Conservation (phyloP, 2,329 filamentous ascomycete species). For the Raffaelea arxii region DNA sequence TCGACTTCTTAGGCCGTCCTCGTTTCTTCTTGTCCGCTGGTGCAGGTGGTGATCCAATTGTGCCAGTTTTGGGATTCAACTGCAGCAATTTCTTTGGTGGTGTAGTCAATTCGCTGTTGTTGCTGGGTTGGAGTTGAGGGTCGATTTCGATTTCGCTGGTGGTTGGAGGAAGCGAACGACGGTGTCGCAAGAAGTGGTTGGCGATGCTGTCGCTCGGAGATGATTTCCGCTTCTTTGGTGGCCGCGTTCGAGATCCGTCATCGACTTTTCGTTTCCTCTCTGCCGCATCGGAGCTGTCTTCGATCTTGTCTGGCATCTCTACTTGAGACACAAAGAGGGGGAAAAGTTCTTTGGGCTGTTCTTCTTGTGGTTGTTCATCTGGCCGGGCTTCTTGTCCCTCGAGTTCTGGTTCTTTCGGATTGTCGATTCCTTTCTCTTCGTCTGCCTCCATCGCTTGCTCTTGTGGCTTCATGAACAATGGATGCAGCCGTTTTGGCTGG, state of each 20-base stretch:
- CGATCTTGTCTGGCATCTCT: slow-evolving; percentile 16
- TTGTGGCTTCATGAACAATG: slow-evolving; percentile 34
- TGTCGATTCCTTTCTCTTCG: no score
- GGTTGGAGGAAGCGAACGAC: no score
- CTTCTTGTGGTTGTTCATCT: slow-evolving; percentile 5
- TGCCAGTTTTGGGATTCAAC: slow-evolving; percentile 51
- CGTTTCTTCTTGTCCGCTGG: slow-evolving; percentile 3
- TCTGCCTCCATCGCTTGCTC: slow-evolving; percentile 5
- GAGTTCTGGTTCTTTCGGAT: background rate
- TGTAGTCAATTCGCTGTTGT: background rate
- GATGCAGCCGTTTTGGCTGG: slow-evolving; percentile 38
- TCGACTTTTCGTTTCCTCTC: slow-evolving; percentile 4
- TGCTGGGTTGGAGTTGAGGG: background rate
- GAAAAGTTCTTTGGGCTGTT: slow-evolving; percentile 4
- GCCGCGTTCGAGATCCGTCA: slow-evolving; percentile 11
- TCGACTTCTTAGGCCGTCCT: slow-evolving; percentile 1
- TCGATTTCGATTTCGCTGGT: background rate
- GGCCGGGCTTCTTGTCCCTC: background rate
- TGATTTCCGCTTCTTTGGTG: slow-evolving; percentile 17
- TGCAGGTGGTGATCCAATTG: slow-evolving; percentile 48
- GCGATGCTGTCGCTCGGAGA: slow-evolving; percentile 14
- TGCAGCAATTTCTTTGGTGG: slow-evolving; percentile 27
- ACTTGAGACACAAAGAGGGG: background rate
- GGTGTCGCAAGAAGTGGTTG: slow-evolving; percentile 16
- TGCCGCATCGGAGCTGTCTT: slow-evolving; percentile 1